phyloP scores from a whole-genome alignment of 179 eudicot genomes.

The Kewa caespitosa region DNA sequence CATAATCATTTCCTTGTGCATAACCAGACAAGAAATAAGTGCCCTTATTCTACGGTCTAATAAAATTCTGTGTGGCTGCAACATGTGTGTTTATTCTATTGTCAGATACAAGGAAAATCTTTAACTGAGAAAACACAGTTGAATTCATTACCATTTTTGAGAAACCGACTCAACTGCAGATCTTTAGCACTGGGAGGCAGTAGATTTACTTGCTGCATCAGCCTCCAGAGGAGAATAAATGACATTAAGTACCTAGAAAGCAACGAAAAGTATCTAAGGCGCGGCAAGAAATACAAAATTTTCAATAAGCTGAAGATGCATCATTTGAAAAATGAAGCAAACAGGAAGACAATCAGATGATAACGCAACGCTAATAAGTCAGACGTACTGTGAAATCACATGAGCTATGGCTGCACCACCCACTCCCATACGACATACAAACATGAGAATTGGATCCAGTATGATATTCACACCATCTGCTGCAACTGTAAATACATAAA shows the following conservation, averaged over 20 bases:
- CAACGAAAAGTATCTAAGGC: neutral
- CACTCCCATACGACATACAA: conserved; percentile 69
- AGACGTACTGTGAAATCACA: conserved; percentile 87
- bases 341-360: neutral
- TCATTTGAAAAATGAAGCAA: neutral
- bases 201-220: conserved; percentile 68
- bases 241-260: conserved; percentile 69
- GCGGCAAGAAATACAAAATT: neutral
- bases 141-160: conserved; percentile 59
- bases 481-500: conserved; percentile 45
- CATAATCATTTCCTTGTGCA: neutral
- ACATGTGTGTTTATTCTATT: neutral
- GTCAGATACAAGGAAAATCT: neutral
- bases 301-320: neutral
- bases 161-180: conserved; percentile 72
- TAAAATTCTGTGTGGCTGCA: neutral
- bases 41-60: no score
- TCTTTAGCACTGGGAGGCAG: conserved; percentile 65
- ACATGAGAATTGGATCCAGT: conserved; percentile 87
- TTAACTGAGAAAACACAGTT: neutral
- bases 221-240: conserved; percentile 58
- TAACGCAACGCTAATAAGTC: neutral
- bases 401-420: conserved; percentile 98
- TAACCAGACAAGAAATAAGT: no score
- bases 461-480: conserved; percentile 79